Conservation (phyloP, 495 filamentous ascomycete genomes). For the Hyaloscypha finlandica region DNA sequence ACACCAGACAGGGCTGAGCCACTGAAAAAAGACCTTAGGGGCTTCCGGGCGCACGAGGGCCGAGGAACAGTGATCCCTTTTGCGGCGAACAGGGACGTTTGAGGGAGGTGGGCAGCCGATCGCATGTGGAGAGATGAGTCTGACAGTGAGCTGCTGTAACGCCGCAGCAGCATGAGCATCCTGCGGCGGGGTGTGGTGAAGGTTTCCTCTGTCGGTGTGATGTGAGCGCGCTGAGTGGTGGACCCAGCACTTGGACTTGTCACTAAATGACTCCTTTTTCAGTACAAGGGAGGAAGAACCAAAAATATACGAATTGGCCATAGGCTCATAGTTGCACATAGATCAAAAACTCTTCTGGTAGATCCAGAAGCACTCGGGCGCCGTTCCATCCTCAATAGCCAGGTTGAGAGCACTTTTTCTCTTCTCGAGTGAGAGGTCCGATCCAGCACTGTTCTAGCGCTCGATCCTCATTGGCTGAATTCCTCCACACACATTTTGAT, state of each 20-base stretch:
- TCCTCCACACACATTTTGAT: slow-evolving; percentile 7
- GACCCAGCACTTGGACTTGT: not conserved
- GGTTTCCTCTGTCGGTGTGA: not conserved
- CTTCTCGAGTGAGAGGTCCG: not conserved
- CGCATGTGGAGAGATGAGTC: slow-evolving; percentile 7
- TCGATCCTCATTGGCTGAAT: not conserved
- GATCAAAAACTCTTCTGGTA: not conserved
- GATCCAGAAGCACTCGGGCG: not conserved
- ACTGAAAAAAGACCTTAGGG: slow-evolving; percentile 1
- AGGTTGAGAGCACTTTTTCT: not conserved
- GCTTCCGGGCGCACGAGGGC: slow-evolving; percentile 10
- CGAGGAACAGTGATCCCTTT: slow-evolving; percentile 17
- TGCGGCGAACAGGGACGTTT: not conserved
- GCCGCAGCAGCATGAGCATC: slow-evolving; percentile 15
- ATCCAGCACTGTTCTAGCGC: not conserved
- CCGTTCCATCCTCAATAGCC: not conserved
- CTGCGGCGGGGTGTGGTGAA: not conserved
- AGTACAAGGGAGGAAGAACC: not conserved
- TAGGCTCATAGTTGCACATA: not conserved
- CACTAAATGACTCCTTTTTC: not conserved
- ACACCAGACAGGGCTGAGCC: slow-evolving; percentile 17
- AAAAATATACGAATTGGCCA: not conserved
- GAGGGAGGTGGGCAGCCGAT: not conserved
- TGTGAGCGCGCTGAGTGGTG: not conserved
- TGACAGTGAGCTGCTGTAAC: slow-evolving; percentile 2